Evolutionary conservation across 2,329 filamentous ascomycete genomes (phyloP).

Genomic region (Trichophyton simii): DNA sequence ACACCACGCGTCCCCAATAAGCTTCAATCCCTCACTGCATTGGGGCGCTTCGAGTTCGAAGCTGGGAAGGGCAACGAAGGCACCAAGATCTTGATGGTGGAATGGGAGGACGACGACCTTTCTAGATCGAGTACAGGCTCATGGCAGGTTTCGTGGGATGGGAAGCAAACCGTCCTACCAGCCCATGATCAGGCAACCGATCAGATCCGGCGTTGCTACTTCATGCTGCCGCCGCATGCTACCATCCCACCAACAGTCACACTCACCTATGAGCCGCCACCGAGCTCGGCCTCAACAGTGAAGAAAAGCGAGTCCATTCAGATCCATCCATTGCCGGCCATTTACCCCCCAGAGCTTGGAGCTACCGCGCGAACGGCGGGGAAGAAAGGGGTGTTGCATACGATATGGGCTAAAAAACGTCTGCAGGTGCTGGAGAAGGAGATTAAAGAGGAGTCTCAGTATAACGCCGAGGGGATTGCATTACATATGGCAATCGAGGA

Average conservation of each 20-base stretch:
- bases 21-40: conserved; percentile 41
- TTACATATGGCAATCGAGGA: conserved; percentile 74
- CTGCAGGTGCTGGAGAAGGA: conserved; percentile 63
- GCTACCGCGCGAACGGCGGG: conserved; percentile 53
- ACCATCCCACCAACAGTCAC: conserved; percentile 60
- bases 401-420: conserved; percentile 77
- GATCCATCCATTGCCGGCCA: conserved; percentile 72
- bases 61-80: conserved; percentile 63
- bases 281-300: conserved; percentile 25
- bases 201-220: conserved; percentile 57
- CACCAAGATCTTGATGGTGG: conserved; percentile 85
- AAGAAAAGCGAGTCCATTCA: conserved; percentile 40
- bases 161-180: conserved; percentile 60
- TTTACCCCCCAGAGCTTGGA: conserved; percentile 67
- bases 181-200: conserved; percentile 46
- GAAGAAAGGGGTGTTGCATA: conserved; percentile 72
- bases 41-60: conserved; percentile 81
- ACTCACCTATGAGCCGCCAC: conserved; percentile 43
- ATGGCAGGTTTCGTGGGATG: conserved; percentile 76
- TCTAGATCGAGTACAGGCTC: conserved; percentile 38
- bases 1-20: conserved; percentile 19
- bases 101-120: conserved; percentile 60
- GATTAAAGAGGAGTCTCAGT: conserved; percentile 58
- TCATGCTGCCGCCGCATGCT: conserved; percentile 61
- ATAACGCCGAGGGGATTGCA: conserved; percentile 69